Evolutionary conservation across 257 asterid genomes (phyloP).

Genomic region (Capsicum baccatum): DNA sequence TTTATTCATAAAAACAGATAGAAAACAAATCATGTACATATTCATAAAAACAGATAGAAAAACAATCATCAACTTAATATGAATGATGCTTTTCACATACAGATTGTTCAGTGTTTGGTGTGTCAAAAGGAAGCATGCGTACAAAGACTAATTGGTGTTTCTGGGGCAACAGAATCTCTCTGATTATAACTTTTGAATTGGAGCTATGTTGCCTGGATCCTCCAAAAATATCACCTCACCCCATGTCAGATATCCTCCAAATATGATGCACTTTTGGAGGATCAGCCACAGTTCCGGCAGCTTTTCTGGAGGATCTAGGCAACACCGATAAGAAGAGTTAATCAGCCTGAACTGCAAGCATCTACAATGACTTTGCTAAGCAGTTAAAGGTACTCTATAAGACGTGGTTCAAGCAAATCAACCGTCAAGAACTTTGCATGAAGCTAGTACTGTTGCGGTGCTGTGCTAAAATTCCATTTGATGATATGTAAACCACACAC

Average conservation of each 20-base stretch:
- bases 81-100: not conserved
- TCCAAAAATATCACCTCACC: not conserved
- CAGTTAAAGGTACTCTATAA: not conserved
- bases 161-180: not conserved
- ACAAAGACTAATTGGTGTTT: not conserved
- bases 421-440: not conserved
- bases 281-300: not conserved
- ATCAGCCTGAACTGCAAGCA: not conserved
- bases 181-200: not conserved
- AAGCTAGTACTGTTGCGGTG: not conserved
- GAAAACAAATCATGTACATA: not conserved
- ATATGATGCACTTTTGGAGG: not conserved
- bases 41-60: constrained; percentile 5
- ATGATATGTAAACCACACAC: not conserved
- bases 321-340: not conserved
- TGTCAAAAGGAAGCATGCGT: not conserved
- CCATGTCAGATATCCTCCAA: not conserved
- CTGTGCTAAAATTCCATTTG: not conserved
- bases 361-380: not conserved
- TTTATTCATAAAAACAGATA: not conserved
- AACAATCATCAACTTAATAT: not conserved
- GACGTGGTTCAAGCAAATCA: not conserved
- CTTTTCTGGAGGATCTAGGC: not conserved
- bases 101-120: not conserved
- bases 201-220: not conserved